Percentiles rank a stretch among this genome's conserved stretches.
Conservation (phyloP, 805 yeast genomes). For the Starmerella lactis-condensi region DNA sequence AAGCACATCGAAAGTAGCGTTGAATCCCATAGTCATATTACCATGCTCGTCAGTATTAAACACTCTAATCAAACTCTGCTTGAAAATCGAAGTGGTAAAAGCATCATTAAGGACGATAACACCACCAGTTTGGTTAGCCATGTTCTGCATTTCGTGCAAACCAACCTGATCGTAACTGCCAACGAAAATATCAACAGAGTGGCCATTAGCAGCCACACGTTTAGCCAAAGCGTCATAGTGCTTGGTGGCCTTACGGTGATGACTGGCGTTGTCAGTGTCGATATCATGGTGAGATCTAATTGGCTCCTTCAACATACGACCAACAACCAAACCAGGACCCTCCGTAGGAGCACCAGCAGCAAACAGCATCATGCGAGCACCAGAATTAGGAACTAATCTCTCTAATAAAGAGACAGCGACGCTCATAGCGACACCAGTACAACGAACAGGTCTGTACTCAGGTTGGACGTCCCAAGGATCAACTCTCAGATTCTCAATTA, state of each 20-base stretch:
- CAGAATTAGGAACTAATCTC: conserved; percentile 63
- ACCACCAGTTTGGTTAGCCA: conserved; percentile 81
- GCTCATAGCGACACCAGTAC: conserved; percentile 81
- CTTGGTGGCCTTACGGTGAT: conserved; percentile 67
- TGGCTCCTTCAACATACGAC: conserved; percentile 81
- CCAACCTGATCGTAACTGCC: conserved; percentile 96
- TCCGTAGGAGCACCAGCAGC: conserved; percentile 92
- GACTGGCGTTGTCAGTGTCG: conserved; percentile 76
- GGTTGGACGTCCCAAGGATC: conserved; percentile 84
- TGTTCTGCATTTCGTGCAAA: conserved; percentile 75
- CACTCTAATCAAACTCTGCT: conserved; percentile 73
- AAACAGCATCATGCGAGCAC: conserved; percentile 76
- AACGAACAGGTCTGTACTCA: conserved; percentile 62
- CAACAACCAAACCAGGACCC: conserved; percentile 87
- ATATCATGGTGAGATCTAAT: conserved; percentile 94
- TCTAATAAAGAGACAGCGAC: conserved; percentile 71
- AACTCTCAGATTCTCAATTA: conserved; percentile 55
- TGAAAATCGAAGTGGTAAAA: conserved; percentile 84
- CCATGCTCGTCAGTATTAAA: conserved; percentile 80
- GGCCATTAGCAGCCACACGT: conserved; percentile 54
- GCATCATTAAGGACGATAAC: conserved; percentile 74
- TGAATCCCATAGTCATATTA: conserved; percentile 72
- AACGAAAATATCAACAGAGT: conserved; percentile 75
- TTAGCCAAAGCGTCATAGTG: conserved; percentile 60
- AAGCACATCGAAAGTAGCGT: conserved; percentile 71